A percentile compares a stretch with the other conserved stretches of the same genome.
Evolutionary conservation across 148 eudicot genomes (phyloP).

Genomic region (Cornus florida): DNA sequence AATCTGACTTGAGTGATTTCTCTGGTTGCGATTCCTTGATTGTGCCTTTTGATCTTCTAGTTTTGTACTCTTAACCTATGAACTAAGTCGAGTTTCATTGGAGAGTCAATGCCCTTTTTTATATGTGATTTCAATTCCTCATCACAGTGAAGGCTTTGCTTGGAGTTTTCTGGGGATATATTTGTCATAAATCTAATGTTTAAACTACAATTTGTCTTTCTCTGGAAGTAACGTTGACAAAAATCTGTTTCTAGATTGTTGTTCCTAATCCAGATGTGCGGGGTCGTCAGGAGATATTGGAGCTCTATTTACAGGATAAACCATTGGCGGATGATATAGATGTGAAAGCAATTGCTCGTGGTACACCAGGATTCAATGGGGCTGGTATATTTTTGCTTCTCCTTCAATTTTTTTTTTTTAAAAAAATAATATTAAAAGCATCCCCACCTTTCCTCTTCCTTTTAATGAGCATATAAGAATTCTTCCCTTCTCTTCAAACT

Average conservation of each 20-base stretch:
- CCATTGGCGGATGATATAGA: conserved; percentile 84
- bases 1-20: neutral
- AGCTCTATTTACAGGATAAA: conserved; percentile 86
- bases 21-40: neutral
- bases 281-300: conserved; percentile 92
- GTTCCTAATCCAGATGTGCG: conserved; percentile 94
- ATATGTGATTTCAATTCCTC: no score
- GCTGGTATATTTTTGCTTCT: conserved; percentile 51
- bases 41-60: neutral
- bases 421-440: no score
- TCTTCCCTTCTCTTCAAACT: neutral
- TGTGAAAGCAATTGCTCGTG: conserved; percentile 84
- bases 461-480: neutral
- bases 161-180: neutral
- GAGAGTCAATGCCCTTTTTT: neutral
- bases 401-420: neutral
- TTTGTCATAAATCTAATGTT: neutral
- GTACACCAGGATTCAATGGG: conserved; percentile 98
- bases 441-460: neutral
- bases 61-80: neutral
- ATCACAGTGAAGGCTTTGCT: neutral
- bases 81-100: conserved; percentile 3
- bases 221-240: neutral
- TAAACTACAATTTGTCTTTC: neutral
- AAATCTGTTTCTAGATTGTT: conserved; percentile 55